Evolutionary conservation across 1,284 basidiomycete genomes (phyloP).

Genomic region (Microstroma glucosiphilum): DNA sequence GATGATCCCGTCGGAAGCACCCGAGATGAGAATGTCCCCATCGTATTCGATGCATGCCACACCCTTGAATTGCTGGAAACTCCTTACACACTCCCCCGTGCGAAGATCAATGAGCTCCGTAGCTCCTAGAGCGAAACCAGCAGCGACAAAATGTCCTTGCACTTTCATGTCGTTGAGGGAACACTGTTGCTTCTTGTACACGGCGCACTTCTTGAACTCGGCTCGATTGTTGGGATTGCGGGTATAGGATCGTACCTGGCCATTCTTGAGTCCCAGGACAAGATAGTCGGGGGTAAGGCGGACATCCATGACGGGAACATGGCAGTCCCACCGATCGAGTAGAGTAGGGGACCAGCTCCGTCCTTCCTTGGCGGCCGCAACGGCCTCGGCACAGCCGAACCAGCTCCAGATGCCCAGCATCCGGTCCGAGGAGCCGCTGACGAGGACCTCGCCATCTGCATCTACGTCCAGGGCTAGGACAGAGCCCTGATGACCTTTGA

Average conservation of each 20-base stretch:
- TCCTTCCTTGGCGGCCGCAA: neutral
- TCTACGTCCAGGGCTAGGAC: neutral
- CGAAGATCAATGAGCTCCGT: neutral
- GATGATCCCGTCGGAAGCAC: neutral
- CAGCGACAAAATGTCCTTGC: neutral
- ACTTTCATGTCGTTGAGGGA: conserved; percentile 6
- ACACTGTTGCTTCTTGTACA: neutral
- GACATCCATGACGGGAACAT: conserved; percentile 3
- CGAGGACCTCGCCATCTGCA: neutral
- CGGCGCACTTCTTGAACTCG: neutral
- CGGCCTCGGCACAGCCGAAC: conserved; percentile 1
- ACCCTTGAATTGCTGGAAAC: neutral
- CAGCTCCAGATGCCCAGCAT: conserved; percentile 1
- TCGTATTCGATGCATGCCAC: neutral
- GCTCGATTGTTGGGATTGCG: neutral
- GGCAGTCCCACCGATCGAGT: conserved; percentile 5
- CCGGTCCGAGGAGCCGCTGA: conserved; percentile 1
- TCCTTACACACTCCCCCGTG: neutral
- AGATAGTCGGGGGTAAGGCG: neutral
- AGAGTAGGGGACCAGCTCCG: neutral
- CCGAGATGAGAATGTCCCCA: neutral
- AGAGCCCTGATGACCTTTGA: neutral
- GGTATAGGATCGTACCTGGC: neutral
- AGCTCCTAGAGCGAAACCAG: neutral
- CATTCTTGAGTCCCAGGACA: neutral